phyloP scores from a whole-genome alignment of 2,329 filamentous ascomycete species.

The Paecilomyces niveus region DNA sequence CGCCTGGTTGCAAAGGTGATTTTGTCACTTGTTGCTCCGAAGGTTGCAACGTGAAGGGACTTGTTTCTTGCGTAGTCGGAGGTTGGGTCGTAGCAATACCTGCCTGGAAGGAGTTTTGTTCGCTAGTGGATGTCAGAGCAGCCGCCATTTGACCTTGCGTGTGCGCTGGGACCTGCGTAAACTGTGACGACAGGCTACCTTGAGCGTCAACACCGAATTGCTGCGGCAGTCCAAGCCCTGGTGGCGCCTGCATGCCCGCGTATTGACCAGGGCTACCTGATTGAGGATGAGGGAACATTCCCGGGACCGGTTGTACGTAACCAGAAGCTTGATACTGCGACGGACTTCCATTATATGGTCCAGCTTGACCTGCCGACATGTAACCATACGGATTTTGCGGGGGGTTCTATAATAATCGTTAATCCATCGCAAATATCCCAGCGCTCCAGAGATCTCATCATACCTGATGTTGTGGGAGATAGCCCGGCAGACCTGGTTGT shows the following conservation, averaged over 20 bases:
- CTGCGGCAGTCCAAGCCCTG: neutral
- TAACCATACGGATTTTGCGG: slow-evolving; percentile 10
- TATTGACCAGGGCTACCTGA: slow-evolving; percentile 2
- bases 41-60: neutral
- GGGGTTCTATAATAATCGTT: slow-evolving; percentile 4
- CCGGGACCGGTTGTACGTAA: slow-evolving; percentile 1
- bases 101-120: neutral
- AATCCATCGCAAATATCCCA: neutral
- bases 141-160: neutral
- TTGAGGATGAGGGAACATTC: slow-evolving; percentile 3
- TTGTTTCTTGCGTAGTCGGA: neutral
- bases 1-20: neutral
- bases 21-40: neutral
- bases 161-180: neutral
- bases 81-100: neutral
- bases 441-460: neutral
- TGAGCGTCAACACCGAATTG: neutral
- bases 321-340: slow-evolving; percentile 10
- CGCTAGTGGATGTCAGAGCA: neutral
- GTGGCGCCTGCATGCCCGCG: neutral
- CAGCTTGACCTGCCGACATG: slow-evolving; percentile 7
- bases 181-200: slow-evolving; percentile 1
- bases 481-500: neutral
- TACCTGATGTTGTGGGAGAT: slow-evolving; percentile 7
- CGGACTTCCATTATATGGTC: slow-evolving; percentile 7